Conservation (phyloP, 1,284 basidiomycete genomes). For the Pseudomicrostroma phylloplanum region DNA sequence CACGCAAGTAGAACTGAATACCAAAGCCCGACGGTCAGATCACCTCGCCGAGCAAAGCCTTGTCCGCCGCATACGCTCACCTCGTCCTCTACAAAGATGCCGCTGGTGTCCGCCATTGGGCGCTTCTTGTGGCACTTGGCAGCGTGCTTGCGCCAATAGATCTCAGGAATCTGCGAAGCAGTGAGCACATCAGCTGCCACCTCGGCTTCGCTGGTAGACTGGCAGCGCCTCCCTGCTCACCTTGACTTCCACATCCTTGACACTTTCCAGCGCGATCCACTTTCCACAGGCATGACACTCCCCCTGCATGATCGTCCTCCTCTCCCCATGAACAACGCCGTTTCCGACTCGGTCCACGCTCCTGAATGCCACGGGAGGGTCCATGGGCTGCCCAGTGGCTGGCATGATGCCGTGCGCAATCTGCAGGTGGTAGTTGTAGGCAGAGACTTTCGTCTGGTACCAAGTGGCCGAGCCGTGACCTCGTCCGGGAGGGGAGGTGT, state of each 20-base stretch:
- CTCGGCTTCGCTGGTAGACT: neutral
- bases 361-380: slow-evolving; percentile 24
- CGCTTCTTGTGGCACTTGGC: slow-evolving; percentile 9
- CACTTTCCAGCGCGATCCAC: slow-evolving; percentile 8
- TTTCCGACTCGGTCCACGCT: neutral
- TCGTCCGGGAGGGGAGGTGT: slow-evolving; percentile 11
- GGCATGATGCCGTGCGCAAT: slow-evolving; percentile 30
- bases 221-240: neutral
- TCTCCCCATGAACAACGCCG: neutral
- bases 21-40: too few species aligned
- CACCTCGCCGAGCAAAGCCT: too few species aligned
- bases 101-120: neutral
- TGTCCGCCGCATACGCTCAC: neutral
- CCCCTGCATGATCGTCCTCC: slow-evolving; percentile 13
- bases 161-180: slow-evolving; percentile 8
- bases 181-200: neutral
- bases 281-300: slow-evolving; percentile 12
- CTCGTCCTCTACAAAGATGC: slow-evolving; percentile 1
- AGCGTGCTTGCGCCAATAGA: slow-evolving; percentile 15
- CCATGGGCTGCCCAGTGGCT: slow-evolving; percentile 22
- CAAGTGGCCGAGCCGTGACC: slow-evolving; percentile 12
- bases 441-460: slow-evolving; percentile 32
- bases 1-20: too few species aligned
- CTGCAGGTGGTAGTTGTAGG: slow-evolving; percentile 38
- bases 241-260: slow-evolving; percentile 7